Conservation (phyloP, 495 filamentous ascomycete species). For the Umbilicaria muhlenbergii region DNA sequence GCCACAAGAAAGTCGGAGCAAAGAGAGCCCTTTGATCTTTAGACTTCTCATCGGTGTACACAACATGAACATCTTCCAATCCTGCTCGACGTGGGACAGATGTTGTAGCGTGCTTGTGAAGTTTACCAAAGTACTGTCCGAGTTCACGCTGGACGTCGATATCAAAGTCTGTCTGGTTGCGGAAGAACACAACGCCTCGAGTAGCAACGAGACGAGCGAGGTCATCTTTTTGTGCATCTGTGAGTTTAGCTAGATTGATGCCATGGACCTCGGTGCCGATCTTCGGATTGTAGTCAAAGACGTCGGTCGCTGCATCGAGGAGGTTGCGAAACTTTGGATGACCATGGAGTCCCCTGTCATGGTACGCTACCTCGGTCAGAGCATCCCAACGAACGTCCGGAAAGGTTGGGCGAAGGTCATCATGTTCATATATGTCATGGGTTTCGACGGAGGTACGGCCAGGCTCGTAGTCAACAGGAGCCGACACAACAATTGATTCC, state of each 20-base stretch:
- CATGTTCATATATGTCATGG: conserved; percentile 36
- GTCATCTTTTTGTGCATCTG: conserved; percentile 56
- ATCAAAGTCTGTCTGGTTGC: conserved; percentile 48
- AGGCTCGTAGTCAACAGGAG: conserved; percentile 20
- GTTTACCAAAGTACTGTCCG: conserved; percentile 46
- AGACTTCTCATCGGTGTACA: conserved; percentile 47
- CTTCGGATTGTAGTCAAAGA: conserved; percentile 49
- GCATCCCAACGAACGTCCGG: conserved; percentile 39
- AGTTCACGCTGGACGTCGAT: conserved; percentile 52
- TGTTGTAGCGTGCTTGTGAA: conserved; percentile 51
- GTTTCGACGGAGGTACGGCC: conserved; percentile 29
- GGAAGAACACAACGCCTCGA: conserved; percentile 61
- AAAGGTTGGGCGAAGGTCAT: conserved; percentile 40
- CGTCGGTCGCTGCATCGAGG: conserved; percentile 31
- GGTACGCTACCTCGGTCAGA: conserved; percentile 32
- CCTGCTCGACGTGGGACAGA: conserved; percentile 39
- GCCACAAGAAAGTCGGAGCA: conserved; percentile 41
- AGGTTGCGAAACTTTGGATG: conserved; percentile 37
- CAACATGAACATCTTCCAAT: conserved; percentile 54
- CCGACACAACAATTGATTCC: conserved; percentile 19
- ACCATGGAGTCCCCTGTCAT: conserved; percentile 39
- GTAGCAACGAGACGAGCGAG: conserved; percentile 55
- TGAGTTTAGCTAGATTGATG: conserved; percentile 49
- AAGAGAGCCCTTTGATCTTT: conserved; percentile 39
- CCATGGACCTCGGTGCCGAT: conserved; percentile 62